phyloP scores from a whole-genome alignment of 225 moss, liverwort and hornwort species.

The Takakia lepidozioides region DNA sequence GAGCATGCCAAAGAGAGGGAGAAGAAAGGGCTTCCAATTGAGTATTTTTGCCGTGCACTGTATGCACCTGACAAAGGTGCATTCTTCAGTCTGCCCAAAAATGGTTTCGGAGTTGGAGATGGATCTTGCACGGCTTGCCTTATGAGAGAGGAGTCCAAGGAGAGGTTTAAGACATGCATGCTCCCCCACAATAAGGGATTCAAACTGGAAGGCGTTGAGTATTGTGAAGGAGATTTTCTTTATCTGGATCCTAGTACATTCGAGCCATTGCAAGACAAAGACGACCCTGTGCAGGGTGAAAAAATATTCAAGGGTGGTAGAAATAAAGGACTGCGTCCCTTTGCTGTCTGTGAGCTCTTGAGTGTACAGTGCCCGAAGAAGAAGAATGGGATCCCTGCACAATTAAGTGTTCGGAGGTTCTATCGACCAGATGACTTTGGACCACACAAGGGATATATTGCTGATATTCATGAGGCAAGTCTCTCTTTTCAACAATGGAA shows the following conservation, averaged over 20 bases:
- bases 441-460: conserved; percentile 65
- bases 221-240: conserved; percentile 58
- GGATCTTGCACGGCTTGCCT: conserved; percentile 61
- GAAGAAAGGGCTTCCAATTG: conserved; percentile 37
- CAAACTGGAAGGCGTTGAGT: conserved; percentile 64
- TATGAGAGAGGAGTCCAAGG: conserved; percentile 31
- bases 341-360: conserved; percentile 75
- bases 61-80: conserved; percentile 79
- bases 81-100: conserved; percentile 56
- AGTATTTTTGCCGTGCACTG: conserved; percentile 64
- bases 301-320: conserved; percentile 73
- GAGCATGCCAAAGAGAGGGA: conserved; percentile 49
- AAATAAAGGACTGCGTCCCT: conserved; percentile 88
- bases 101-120: conserved; percentile 44
- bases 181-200: conserved; percentile 57
- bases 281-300: conserved; percentile 15
- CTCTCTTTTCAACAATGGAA: too few relatives aligned
- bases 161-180: conserved; percentile 27
- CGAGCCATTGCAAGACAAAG: conserved; percentile 21
- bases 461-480: conserved; percentile 76
- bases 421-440: conserved; percentile 94
- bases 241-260: conserved; percentile 71
- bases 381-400: conserved; percentile 20
- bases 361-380: conserved; percentile 38
- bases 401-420: conserved; percentile 68